Evolutionary conservation across 1,139 yeast species (phyloP), one percentile per base, ranked within the genome.

Genomic region (Petasospora rhodanensis): DNA sequence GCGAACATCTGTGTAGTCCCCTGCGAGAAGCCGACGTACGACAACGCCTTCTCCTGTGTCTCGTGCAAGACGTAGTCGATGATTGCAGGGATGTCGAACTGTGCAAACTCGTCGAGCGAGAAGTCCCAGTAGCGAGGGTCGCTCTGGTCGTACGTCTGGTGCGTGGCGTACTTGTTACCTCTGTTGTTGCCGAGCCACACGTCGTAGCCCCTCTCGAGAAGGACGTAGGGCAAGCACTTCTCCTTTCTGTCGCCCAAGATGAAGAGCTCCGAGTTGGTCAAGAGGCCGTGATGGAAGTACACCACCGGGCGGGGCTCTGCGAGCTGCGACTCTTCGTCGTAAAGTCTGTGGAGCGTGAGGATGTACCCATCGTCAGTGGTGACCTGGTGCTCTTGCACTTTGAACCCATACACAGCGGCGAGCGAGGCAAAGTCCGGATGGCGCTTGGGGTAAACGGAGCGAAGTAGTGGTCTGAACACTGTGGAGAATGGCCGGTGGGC

Each of bases 181-280:
- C 96, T 63, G 52, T 85, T 86, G 56, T 85, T 85, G 2, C 96
- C 96, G 31, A 86, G 59, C 89, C 93, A 85, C 7, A 86, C 95
- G 52, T 86, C 95, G 57, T 78, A 86, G 1, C 95, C 95, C 41
- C 73, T 55, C 40, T 83, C 87, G 32, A 78, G 76, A 25, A 86
- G 64, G 9, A 73, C 57, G 49, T 79, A 79, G 1, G 95, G 94
- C 26, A 86, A 58, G 45, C 82, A 79, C 29, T 67, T 62, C 11
- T 70, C 52, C 1, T 33, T 31, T 3, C 43, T 33, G 20, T 74
- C 72, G n/a, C 79, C 74, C 28, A 76, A 58, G 17, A 84, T 74
- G 89, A 89, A 83, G 11, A 86, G 69, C 49, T 86, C 96, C 43
- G 87, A 75, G 54, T 76, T 76, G 86, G 86, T 86, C 47, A 86